These are phyloP conservation scores for Paragyromitra xinjiangensis DNA, from an alignment of 495 filamentous ascomycete genomes.

Conservation along the genomic window DNA sequence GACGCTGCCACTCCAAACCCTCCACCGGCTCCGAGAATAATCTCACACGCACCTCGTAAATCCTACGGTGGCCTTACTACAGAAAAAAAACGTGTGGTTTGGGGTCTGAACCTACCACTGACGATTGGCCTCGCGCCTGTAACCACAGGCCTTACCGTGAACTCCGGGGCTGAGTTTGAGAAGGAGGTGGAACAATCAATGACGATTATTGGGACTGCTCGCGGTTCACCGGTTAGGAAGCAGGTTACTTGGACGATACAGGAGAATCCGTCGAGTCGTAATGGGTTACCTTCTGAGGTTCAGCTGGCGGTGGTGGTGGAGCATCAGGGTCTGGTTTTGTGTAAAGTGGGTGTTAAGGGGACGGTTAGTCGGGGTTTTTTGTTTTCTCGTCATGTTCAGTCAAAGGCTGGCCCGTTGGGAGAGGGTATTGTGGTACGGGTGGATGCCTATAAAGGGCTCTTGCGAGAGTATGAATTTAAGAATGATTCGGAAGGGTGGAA, in stretches of 20 bases:
- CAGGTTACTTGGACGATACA: constrained; percentile 6
- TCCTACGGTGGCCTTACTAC: constrained; percentile 2
- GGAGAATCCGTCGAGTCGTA: constrained; percentile 9
- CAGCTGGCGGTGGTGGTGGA: constrained; percentile 10
- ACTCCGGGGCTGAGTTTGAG: background rate
- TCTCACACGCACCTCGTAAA: constrained; percentile 9
- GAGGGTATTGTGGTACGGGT: background rate
- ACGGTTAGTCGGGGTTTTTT: background rate
- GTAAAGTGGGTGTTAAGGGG: constrained; percentile 18
- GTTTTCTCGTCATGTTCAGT: constrained; percentile 3
- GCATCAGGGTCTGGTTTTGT: constrained; percentile 5
- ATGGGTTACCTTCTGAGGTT: constrained; percentile 14
- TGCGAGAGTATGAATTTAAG: constrained; percentile 6
- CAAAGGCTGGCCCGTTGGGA: constrained; percentile 9
- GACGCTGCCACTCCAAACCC: background rate
- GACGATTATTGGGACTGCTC: constrained; percentile 2
- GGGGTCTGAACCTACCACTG: constrained; percentile 3
- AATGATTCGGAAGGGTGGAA: background rate
- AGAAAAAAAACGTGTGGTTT: background rate
- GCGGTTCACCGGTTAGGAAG: constrained; percentile 7
- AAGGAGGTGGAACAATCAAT: constrained; percentile 14
- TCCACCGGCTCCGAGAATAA: background rate
- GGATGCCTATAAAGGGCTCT: background rate
- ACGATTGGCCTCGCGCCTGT: background rate
- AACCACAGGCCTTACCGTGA: background rate